These are phyloP conservation scores for Kluyveromyces dobzhanskii DNA, from an alignment of 805 yeast species.

Conservation along the genomic window DNA sequence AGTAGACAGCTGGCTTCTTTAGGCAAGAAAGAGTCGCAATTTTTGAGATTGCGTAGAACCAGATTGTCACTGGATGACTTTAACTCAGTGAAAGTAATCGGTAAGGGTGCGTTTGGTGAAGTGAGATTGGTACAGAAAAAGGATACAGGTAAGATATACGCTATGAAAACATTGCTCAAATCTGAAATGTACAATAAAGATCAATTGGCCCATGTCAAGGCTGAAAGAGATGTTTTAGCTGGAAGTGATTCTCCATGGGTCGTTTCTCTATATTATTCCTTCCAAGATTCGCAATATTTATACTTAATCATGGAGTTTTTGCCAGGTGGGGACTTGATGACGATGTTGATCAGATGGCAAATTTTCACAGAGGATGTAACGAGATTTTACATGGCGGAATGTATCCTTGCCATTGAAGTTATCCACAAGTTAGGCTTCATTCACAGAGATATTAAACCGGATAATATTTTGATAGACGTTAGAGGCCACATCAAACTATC, in stretches of 20 bases:
- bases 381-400: constrained; percentile 90
- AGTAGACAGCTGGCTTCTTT: constrained; percentile 72
- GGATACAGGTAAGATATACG: constrained; percentile 85
- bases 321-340: constrained; percentile 87
- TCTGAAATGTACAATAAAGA: constrained; percentile 93
- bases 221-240: constrained; percentile 92
- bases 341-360: constrained; percentile 92
- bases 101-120: constrained; percentile 98
- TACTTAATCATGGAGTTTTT: constrained; percentile 92
- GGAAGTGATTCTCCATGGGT: constrained; percentile 88
- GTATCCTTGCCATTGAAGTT: constrained; percentile 91
- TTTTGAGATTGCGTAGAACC: constrained; percentile 76
- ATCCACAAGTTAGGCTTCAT: constrained; percentile 89
- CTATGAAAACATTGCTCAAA: constrained; percentile 87
- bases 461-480: constrained; percentile 82
- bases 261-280: constrained; percentile 70
- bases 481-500: constrained; percentile 74
- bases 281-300: constrained; percentile 69
- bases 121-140: constrained; percentile 88
- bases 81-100: constrained; percentile 78
- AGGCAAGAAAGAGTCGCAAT: constrained; percentile 85
- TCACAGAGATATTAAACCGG: constrained; percentile 97
- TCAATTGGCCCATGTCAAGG: constrained; percentile 90
- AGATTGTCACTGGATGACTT: constrained; percentile 77
- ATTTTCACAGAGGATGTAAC: constrained; percentile 89